phyloP scores from a whole-genome alignment of 495 filamentous ascomycete genomes.

The Astrocystis sublimbata region DNA sequence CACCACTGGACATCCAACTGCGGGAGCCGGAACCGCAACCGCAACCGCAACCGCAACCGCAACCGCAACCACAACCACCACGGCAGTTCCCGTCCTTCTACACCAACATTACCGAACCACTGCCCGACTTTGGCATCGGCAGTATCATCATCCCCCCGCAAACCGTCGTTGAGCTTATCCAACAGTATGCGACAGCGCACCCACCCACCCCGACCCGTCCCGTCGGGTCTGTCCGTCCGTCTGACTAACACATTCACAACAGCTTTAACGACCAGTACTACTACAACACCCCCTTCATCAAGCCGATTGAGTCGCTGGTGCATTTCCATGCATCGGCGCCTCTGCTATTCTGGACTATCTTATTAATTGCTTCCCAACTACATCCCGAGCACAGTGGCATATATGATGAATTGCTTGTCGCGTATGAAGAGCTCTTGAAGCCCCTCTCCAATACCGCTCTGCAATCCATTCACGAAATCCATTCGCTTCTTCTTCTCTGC shows the following conservation, averaged over 20 bases:
- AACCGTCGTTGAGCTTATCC: conserved; percentile 5
- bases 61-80: neutral
- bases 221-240: too few species aligned
- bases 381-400: neutral
- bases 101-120: neutral
- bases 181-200: conserved; percentile 13
- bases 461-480: conserved; percentile 11
- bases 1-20: neutral
- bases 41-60: too few species aligned
- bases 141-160: neutral
- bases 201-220: neutral
- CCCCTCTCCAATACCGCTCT: conserved; percentile 5
- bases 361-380: neutral
- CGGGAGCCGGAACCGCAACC: conserved; percentile 1
- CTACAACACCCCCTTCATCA: neutral
- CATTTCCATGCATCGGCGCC: neutral
- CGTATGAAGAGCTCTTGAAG: conserved; percentile 1
- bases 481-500: conserved; percentile 8
- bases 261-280: conserved; percentile 8
- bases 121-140: neutral
- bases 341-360: conserved; percentile 9
- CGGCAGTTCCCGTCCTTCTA: neutral
- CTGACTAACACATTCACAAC: too few species aligned
- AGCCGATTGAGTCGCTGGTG: conserved; percentile 1
- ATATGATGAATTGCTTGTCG: neutral